These are phyloP conservation scores for Hordeum marinum DNA, from an alignment of 176 grass and related monocot species.

Conservation along the genomic window DNA sequence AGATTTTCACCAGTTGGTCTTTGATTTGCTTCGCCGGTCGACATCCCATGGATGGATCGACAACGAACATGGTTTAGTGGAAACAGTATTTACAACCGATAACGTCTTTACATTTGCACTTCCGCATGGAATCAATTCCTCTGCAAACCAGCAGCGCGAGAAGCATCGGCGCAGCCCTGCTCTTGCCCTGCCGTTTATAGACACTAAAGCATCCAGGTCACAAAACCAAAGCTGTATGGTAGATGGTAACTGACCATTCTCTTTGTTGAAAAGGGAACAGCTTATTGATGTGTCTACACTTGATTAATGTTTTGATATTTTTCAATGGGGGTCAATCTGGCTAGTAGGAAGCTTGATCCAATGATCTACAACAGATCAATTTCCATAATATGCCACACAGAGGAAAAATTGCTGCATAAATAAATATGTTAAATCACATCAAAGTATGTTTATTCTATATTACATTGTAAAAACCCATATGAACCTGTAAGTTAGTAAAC, in stretches of 20 bases:
- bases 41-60: slow-evolving; percentile 23
- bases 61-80: slow-evolving; percentile 33
- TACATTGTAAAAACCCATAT: not conserved
- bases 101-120: not conserved
- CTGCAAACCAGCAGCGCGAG: slow-evolving; percentile 23
- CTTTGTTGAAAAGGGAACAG: not conserved
- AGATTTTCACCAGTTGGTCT: slow-evolving; percentile 13
- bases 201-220: slow-evolving; percentile 18
- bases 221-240: not conserved
- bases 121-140: slow-evolving; percentile 38
- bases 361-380: not conserved
- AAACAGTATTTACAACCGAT: slow-evolving; percentile 30
- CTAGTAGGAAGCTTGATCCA: not conserved
- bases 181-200: slow-evolving; percentile 23
- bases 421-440: not conserved
- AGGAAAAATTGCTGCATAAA: not conserved
- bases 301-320: slow-evolving; percentile 18
- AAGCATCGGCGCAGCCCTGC: slow-evolving; percentile 17
- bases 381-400: not conserved
- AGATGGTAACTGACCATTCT: slow-evolving; percentile 10
- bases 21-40: not conserved
- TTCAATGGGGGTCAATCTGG: not conserved
- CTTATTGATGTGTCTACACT: slow-evolving; percentile 18
- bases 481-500: slow-evolving; percentile 4
- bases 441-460: slow-evolving; percentile 11